Evolutionary conservation across 352 stramenopile genomes (phyloP), one percentile per base, ranked within the genome.

Genomic region (Phytophthora quininea): DNA sequence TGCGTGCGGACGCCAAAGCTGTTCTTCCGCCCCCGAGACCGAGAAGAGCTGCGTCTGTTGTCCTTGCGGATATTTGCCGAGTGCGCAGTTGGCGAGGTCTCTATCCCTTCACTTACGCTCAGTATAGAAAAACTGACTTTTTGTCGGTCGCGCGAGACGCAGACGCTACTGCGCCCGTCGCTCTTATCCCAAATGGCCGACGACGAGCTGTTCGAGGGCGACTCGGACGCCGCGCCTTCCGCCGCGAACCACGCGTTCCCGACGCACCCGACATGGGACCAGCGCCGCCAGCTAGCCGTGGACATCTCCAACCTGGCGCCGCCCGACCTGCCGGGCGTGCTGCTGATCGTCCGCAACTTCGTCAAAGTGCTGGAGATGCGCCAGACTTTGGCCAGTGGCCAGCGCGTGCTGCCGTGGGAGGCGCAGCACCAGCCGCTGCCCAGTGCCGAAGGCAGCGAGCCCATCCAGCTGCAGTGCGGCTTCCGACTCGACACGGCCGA

Each of bases 301-400:
- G 88, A 96, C 64, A 89, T 96, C 32, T 77, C 74, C 4, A 82
- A 88, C 33, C 74, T 96, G 30, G 71, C 88, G 43, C 79, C 88
- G 9, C 79, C 88, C 0, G 88, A 96, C 45, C 54, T 90, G 14
- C 62, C 86, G 0, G 86, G 88, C 29, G 80, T 88, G 54, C 64
- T 96, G 59, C 59, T 92, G 42, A 62, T 93, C 15, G 77, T 89
- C 49, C 75, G 84, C 59, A 74, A 76, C 51, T 82, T 71, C 52
- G 54, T 55, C 7, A 67, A 73, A 53, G 58, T 69, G 38, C 58
- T 79, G 4, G 69, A 76, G 53, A 65, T 77, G 70, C 66, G 55
- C 12, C 70, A 79, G 50, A 33, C 69, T n/a, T 37, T 75, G 40
- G 62, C 70, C 1, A 40, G 54, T 27, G 58, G 71, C 35, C 54